These are phyloP conservation scores for Suillus fuscotomentosus DNA, from an alignment of 768 basidiomycete genomes.

Conservation along the genomic window DNA sequence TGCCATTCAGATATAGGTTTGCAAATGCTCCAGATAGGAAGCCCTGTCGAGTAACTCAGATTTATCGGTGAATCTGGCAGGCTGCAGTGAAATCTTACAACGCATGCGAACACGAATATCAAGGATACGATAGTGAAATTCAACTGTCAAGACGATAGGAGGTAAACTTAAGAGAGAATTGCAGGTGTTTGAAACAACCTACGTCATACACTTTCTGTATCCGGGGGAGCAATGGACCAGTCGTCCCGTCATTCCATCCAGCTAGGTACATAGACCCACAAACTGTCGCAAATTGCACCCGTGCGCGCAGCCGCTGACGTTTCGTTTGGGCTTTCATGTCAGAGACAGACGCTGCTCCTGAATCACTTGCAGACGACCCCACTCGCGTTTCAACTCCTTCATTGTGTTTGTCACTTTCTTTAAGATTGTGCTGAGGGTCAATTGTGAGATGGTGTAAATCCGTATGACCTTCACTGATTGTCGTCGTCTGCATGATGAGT, in stretches of 20 bases:
- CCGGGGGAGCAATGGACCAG: conserved; percentile 71
- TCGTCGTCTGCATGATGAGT: background rate
- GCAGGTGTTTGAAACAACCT: conserved; percentile 2
- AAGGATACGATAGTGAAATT: conserved; percentile 52
- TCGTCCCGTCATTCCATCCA: conserved; percentile 79
- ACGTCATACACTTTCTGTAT: conserved; percentile 61
- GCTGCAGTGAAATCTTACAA: conserved; percentile 28
- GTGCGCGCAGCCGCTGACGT: conserved; percentile 14
- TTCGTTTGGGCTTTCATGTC: conserved; percentile 7
- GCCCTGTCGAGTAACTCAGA: conserved; percentile 19
- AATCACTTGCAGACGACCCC: background rate
- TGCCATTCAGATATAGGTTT: conserved; percentile 27
- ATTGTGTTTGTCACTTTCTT: background rate
- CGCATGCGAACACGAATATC: conserved; percentile 50
- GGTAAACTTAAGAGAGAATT: background rate
- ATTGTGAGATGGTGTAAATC: background rate
- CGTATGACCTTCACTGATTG: too few relatives aligned
- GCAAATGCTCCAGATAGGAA: conserved; percentile 32
- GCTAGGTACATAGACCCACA: conserved; percentile 59
- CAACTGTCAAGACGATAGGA: conserved; percentile 32
- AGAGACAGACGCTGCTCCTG: background rate
- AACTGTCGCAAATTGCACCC: conserved; percentile 51
- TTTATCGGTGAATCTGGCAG: background rate
- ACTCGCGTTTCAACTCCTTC: background rate
- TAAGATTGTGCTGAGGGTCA: background rate